phyloP scores from a whole-genome alignment of 345 rosid species.

The Acer yangbiense region DNA sequence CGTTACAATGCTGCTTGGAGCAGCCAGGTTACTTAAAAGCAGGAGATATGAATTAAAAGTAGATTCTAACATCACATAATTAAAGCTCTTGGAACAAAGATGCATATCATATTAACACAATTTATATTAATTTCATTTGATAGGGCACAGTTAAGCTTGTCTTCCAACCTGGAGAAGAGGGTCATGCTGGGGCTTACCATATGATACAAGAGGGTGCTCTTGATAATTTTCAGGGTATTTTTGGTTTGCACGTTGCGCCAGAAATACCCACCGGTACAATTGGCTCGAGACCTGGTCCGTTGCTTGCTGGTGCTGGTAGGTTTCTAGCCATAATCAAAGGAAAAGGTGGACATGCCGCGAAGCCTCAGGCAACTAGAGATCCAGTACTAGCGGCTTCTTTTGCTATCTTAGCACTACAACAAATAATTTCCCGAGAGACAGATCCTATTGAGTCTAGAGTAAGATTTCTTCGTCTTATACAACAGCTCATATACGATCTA shows the following conservation, averaged over 20 bases:
- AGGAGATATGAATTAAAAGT: constrained; percentile 40
- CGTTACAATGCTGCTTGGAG: constrained; percentile 54
- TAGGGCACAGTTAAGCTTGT: constrained; percentile 60
- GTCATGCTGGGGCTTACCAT: constrained; percentile 53
- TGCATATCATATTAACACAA: neutral
- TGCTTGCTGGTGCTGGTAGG: constrained; percentile 51
- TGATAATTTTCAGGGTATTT: constrained; percentile 44
- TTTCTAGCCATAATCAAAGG: constrained; percentile 43
- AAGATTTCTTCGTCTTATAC: neutral
- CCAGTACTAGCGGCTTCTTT: constrained; percentile 50
- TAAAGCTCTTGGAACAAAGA: neutral
- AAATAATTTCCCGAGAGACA: constrained; percentile 55
- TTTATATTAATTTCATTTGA: neutral
- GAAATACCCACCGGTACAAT: constrained; percentile 39
- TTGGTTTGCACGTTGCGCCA: constrained; percentile 50
- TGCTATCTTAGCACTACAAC: constrained; percentile 54
- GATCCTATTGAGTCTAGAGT: constrained; percentile 56
- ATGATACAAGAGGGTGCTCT: constrained; percentile 57
- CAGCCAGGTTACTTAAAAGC: constrained; percentile 47
- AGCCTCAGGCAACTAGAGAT: constrained; percentile 46
- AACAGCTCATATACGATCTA: neutral
- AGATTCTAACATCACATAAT: neutral
- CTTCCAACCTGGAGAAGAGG: constrained; percentile 72
- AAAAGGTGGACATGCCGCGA: constrained; percentile 52
- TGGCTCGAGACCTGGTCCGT: constrained; percentile 55